These are phyloP conservation scores for Geosmithia putterillii DNA, from an alignment of 2,329 filamentous ascomycete species.

Conservation along the genomic window DNA sequence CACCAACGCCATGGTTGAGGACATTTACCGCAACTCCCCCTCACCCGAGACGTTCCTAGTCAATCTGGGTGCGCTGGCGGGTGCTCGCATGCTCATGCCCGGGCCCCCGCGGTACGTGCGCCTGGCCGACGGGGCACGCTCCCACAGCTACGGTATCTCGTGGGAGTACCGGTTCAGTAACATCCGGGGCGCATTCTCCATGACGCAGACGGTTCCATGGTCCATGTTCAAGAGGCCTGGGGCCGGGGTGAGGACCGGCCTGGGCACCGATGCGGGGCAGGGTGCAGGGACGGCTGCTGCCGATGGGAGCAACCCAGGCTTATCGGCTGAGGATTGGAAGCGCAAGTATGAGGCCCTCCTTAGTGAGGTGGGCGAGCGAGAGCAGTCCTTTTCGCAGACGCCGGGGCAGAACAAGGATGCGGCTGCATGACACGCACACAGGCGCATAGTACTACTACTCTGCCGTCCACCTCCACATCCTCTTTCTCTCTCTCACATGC, in stretches of 20 bases:
- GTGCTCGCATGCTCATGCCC: slow-evolving; percentile 37
- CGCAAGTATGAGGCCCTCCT: slow-evolving; percentile 44
- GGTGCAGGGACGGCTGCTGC: background rate
- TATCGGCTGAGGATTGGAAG: slow-evolving; percentile 33
- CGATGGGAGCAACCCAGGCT: slow-evolving; percentile 2
- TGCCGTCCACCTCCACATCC: too few relatives aligned
- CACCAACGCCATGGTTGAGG: slow-evolving; percentile 38
- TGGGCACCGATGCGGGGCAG: slow-evolving; percentile 5
- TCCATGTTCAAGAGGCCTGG: slow-evolving; percentile 24
- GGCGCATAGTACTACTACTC: too few relatives aligned
- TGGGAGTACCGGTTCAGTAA: slow-evolving; percentile 45
- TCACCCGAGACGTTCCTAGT: slow-evolving; percentile 45
- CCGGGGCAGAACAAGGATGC: slow-evolving; percentile 14
- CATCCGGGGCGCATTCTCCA: slow-evolving; percentile 38
- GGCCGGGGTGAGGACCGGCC: background rate
- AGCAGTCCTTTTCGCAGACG: slow-evolving; percentile 35
- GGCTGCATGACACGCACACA: background rate
- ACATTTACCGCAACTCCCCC: slow-evolving; percentile 35
- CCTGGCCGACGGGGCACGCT: slow-evolving; percentile 25
- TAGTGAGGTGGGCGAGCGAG: slow-evolving; percentile 44
- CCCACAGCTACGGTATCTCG: slow-evolving; percentile 34
- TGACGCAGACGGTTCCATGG: slow-evolving; percentile 34
- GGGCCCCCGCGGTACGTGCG: slow-evolving; percentile 26
- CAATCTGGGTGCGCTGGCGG: slow-evolving; percentile 44
- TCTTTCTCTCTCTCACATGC: too few relatives aligned